Conservation (phyloP, 139 green algal species). For the Parachlorella kessleri region DNA sequence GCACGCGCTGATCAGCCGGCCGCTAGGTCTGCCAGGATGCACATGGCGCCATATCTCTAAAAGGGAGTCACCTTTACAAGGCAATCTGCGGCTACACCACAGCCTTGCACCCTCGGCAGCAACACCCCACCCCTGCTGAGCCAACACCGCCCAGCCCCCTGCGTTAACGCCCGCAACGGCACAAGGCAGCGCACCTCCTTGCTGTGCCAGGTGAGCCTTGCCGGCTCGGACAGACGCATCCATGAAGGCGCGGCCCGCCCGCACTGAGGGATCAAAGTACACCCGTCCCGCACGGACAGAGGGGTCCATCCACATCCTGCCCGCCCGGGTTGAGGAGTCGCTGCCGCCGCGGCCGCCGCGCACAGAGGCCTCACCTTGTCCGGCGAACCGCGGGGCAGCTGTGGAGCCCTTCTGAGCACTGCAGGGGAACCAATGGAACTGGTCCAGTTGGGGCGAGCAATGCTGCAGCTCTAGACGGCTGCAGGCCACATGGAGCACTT, state of each 20-base stretch:
- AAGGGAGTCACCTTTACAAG: background rate
- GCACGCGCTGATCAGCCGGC: no score
- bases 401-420: no score
- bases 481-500: background rate
- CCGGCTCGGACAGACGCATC: constrained; percentile 20
- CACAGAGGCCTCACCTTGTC: background rate
- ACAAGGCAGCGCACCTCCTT: background rate
- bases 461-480: background rate
- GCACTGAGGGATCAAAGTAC: constrained; percentile 10
- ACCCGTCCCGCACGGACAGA: background rate
- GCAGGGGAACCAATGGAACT: no score
- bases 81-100: no score
- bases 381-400: background rate
- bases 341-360: background rate
- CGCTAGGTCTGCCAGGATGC: background rate
- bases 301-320: background rate
- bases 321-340: background rate
- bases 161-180: no score
- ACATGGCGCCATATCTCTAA: background rate
- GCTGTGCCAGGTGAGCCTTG: background rate
- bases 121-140: no score
- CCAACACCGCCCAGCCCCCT: no score
- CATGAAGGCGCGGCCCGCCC: constrained; percentile 19
- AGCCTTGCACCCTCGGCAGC: no score
- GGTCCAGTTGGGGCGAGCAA: background rate